Conservation (phyloP, 1,284 basidiomycete species). For the Ceratobasidium sp. region DNA sequence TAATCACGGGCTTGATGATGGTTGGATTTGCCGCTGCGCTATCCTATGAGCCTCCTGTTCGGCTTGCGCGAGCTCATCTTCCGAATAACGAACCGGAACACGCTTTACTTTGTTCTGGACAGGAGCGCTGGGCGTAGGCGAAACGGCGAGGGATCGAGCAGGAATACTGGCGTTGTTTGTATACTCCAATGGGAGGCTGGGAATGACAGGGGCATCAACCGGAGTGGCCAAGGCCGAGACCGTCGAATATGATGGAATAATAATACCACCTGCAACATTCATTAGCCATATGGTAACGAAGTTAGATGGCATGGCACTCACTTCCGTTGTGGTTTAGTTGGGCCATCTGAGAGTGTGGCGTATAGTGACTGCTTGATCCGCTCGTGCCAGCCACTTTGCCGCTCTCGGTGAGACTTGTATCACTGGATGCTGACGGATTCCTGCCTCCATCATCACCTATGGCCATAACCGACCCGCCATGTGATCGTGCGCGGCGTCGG, state of each 20-base stretch:
- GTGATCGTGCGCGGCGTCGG: conserved; percentile 38
- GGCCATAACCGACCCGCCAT: neutral
- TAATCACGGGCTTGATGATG: neutral
- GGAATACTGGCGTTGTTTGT: neutral
- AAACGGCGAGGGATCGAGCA: conserved; percentile 22
- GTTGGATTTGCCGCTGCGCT: neutral
- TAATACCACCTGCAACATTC: conserved; percentile 13
- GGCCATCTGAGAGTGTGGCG: conserved; percentile 42
- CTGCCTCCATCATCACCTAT: conserved; percentile 17
- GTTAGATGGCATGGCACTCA: neutral
- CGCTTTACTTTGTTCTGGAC: conserved; percentile 34
- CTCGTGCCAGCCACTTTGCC: neutral
- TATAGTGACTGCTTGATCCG: conserved; percentile 31
- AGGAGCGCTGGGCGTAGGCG: conserved; percentile 35
- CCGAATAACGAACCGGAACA: conserved; percentile 41
- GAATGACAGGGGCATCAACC: conserved; percentile 23
- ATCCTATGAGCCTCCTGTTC: conserved; percentile 25
- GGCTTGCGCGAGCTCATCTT: conserved; percentile 31
- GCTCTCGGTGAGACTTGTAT: conserved; percentile 38
- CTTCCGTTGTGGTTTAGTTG: conserved; percentile 36
- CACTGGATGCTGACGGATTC: conserved; percentile 30
- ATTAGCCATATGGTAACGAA: neutral
- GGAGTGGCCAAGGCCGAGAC: conserved; percentile 31
- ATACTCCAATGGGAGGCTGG: conserved; percentile 9
- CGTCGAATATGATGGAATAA: conserved; percentile 29